Conservation (phyloP, 345 rosid genomes). For the Stellera chamaejasme region DNA sequence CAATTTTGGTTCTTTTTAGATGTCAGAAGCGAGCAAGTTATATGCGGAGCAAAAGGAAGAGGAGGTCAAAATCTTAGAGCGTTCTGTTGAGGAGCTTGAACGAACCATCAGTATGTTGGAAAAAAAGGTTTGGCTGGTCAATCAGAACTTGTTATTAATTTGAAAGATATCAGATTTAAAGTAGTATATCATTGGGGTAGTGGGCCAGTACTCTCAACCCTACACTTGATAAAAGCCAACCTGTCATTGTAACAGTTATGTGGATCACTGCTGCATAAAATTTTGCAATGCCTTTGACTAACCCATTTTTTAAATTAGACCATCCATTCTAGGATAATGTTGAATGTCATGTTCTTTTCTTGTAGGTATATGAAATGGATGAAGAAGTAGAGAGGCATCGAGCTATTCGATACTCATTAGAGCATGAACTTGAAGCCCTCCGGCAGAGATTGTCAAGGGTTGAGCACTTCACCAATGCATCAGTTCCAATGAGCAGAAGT, state of each 20-base stretch:
- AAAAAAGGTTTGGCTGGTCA: conserved; percentile 57
- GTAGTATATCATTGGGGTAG: not conserved
- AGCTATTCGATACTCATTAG: conserved; percentile 55
- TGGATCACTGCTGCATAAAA: not conserved
- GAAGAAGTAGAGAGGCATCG: conserved; percentile 74
- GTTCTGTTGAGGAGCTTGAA: conserved; percentile 87
- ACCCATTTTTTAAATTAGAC: not conserved
- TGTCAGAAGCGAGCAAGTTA: conserved; percentile 62
- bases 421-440: conserved; percentile 65
- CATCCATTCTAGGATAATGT: not conserved
- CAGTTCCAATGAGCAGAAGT: conserved; percentile 26
- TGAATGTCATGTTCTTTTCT: conserved; percentile 17
- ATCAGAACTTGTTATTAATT: conserved; percentile 1
- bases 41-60: conserved; percentile 86
- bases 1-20: conserved; percentile 30
- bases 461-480: conserved; percentile 43
- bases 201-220: not conserved
- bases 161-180: not conserved
- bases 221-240: not conserved
- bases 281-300: conserved; percentile 6
- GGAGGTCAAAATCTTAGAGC: conserved; percentile 81
- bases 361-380: conserved; percentile 77
- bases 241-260: not conserved
- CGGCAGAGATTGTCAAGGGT: conserved; percentile 54
- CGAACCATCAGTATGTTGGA: conserved; percentile 73